Conservation (phyloP, 805 yeast genomes). For the Torulaspora indica region DNA sequence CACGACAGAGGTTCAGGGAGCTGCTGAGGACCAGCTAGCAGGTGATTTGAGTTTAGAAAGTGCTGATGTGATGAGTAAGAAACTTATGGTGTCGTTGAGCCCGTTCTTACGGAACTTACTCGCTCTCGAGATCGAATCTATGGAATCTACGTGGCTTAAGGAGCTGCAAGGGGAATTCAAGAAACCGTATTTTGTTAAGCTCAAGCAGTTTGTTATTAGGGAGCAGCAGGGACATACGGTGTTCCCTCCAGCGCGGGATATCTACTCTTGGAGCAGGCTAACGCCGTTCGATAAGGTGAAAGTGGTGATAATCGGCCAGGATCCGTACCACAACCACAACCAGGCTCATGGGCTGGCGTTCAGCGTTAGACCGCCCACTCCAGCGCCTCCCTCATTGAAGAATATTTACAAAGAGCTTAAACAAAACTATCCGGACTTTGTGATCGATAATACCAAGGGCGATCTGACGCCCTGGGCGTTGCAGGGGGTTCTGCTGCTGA, state of each 20-base stretch:
- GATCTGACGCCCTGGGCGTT: constrained; percentile 78
- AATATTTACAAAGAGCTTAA: constrained; percentile 80
- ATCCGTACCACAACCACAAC: constrained; percentile 87
- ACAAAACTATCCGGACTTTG: constrained; percentile 70
- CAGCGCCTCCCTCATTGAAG: constrained; percentile 80
- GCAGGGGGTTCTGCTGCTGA: constrained; percentile 81
- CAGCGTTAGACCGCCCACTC: constrained; percentile 78
- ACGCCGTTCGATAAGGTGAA: constrained; percentile 72
- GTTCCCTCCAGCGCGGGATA: constrained; percentile 72
- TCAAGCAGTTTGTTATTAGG: constrained; percentile 57
- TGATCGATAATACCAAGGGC: constrained; percentile 45
- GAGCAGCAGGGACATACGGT: constrained; percentile 48
- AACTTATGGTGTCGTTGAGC: constrained; percentile 15
- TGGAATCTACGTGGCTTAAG: constrained; percentile 77
- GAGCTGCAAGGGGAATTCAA: constrained; percentile 65
- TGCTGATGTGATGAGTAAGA: constrained; percentile 5
- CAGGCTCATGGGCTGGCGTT: constrained; percentile 98
- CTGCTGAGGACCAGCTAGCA: neutral
- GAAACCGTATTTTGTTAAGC: constrained; percentile 74
- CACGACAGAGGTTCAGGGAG: neutral
- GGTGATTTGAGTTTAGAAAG: neutral
- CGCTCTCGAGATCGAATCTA: constrained; percentile 58
- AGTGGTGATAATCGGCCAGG: constrained; percentile 88
- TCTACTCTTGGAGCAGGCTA: constrained; percentile 87
- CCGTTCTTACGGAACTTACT: constrained; percentile 38